Conservation (phyloP, 2,329 filamentous ascomycete genomes). For the Penicillium sp. region DNA sequence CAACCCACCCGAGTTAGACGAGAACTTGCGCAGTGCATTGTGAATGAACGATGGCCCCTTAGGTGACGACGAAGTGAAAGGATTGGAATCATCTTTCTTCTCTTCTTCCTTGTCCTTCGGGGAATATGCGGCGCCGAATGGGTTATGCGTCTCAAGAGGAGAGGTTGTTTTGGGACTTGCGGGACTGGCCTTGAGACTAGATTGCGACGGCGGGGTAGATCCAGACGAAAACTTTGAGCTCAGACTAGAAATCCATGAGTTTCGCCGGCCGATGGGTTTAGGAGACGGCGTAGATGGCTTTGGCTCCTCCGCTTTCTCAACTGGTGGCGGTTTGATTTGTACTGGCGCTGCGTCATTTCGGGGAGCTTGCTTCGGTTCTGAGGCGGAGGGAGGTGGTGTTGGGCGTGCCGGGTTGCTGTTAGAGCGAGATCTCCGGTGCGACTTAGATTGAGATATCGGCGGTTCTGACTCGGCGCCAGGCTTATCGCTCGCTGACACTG, state of each 20-base stretch:
- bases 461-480: conserved; percentile 24
- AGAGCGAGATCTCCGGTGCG: conserved; percentile 25
- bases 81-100: conserved; percentile 33
- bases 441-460: conserved; percentile 13
- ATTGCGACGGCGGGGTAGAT: conserved; percentile 41
- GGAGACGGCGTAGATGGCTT: conserved; percentile 25
- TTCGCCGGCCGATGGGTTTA: conserved; percentile 51
- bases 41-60: conserved; percentile 72
- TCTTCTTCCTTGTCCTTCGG: conserved; percentile 47
- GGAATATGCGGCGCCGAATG: conserved; percentile 45
- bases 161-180: conserved; percentile 31
- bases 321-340: conserved; percentile 17
- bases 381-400: conserved; percentile 10
- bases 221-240: conserved; percentile 83
- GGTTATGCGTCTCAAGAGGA: conserved; percentile 43
- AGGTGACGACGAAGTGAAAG: conserved; percentile 63
- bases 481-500: conserved; percentile 35
- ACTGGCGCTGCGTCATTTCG: conserved; percentile 15
- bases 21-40: conserved; percentile 75
- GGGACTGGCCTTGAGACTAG: conserved; percentile 30
- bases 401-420: conserved; percentile 23
- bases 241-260: conserved; percentile 90
- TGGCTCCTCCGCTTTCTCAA: conserved; percentile 21
- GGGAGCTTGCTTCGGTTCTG: conserved; percentile 14
- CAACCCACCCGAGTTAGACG: conserved; percentile 54